Percentiles rank a stretch among this genome's conserved stretches.
Evolutionary conservation across 108 stramenopile genomes (phyloP).

Genomic region (Pseudonitzschia pungens): DNA sequence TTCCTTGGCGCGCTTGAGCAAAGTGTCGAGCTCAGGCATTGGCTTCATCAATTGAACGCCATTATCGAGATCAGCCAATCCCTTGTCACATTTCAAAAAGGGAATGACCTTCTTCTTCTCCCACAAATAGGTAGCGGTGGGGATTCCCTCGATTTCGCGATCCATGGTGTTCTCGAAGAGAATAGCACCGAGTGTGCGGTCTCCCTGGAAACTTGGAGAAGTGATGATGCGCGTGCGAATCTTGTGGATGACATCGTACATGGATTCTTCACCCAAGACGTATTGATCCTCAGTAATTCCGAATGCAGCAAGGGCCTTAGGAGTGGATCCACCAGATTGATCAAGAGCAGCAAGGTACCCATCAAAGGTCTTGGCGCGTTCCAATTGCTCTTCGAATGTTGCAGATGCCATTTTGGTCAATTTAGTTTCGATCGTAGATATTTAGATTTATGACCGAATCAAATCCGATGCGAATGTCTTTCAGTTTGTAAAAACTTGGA

Average conservation of each 20-base stretch:
- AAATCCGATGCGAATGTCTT: neutral
- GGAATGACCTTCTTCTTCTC: conserved; percentile 66
- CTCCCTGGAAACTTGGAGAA: conserved; percentile 61
- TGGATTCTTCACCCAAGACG: conserved; percentile 45
- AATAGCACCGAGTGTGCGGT: conserved; percentile 70
- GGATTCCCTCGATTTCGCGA: conserved; percentile 57
- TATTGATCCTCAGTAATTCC: conserved; percentile 44
- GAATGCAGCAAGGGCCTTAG: conserved; percentile 65
- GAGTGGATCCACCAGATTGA: conserved; percentile 79
- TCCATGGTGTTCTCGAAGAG: conserved; percentile 87
- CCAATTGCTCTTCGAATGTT: conserved; percentile 27
- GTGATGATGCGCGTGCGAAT: conserved; percentile 80
- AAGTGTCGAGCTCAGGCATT: conserved; percentile 53
- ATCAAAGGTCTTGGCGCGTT: conserved; percentile 27
- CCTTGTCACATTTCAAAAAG: conserved; percentile 80
- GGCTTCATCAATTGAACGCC: conserved; percentile 87
- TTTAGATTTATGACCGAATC: neutral
- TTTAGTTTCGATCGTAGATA: neutral
- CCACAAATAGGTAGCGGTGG: conserved; percentile 72
- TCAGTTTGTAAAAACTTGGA: neutral
- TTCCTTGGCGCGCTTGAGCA: conserved; percentile 48
- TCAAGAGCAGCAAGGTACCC: conserved; percentile 86
- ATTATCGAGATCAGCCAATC: conserved; percentile 50
- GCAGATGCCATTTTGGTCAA: neutral
- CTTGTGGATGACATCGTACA: conserved; percentile 75